Evolutionary conservation across 805 yeast species (phyloP), one percentile per base, ranked within the genome.

Genomic region (Wickerhamiella occidentalis): DNA sequence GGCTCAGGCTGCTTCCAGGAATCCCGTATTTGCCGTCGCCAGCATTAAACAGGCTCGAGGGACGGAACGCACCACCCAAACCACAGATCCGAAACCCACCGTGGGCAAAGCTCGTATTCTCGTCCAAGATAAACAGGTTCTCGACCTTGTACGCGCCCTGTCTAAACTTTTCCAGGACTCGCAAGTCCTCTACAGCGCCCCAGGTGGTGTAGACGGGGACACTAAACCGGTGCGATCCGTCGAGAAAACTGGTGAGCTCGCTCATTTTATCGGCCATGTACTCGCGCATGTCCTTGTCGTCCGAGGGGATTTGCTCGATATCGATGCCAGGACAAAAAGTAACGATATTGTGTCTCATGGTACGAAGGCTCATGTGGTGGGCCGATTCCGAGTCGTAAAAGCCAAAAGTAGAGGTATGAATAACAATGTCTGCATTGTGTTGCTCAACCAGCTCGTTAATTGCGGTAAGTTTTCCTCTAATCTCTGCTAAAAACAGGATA

Each of bases 341-440:
- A 79, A 46, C 80, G 77, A 56, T 78, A 79, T 51, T 80, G 74
- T 56, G 79, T 83, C 83, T 73, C 43, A 69, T 59, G 19, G 64
- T 60, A 15, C 59, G 56, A 35, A 73, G 80, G 60, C 74, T 74
- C 50, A 77, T 79, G 57, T 68, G 66, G 19, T 63, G 66, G 6
- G 81, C 70, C 40, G 82, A 75, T 15, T 72, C 74, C 30, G 65
- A 65, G 57, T 82, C 83, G 65, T 82, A 77, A 60, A 83, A 81
- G 11, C 94, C 94, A 66, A 82, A 82, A 52, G 78, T 80, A n/a
- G 90, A 88, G 3, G 85, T 78, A 58, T 82, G 87, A 12, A 82
- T 68, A 23, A 82, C 72, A 19, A 74, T 56, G 37, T 72, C 71
- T 2, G 82, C 83, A 1, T 63, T 51, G 53, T 73, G 68, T 43